Base-by-base conservation (phyloP, 495 filamentous ascomycete species). In the Entonaema liquescens region DNA sequence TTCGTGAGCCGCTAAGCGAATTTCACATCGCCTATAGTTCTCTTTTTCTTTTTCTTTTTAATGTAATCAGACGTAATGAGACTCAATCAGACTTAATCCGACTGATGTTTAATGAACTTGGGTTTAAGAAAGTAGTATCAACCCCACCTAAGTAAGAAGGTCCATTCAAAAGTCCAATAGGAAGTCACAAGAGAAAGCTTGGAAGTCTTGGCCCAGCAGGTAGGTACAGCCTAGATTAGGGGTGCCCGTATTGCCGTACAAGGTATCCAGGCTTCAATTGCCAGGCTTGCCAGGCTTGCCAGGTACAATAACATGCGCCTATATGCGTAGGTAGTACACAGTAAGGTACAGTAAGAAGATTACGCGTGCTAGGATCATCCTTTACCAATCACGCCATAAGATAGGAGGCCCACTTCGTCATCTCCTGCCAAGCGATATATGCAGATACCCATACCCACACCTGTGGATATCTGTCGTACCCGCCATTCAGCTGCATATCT, bases 21-120 rank as follows among this genome's bases (percentile, higher is more conserved):
- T 38, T 38, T 36, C 17, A 6, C 13, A 53, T 53, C 1, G 12
- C 49, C 5, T 29, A 53, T 29, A 21, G 23, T 17, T 25, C 6
- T 28, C 15, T 44, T 23, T 47, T 9, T 47, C 17, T 44, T 11
- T 47, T 23, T 47, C 9, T 47, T 47, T 19, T 47, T 47, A 47
- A 23, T 21, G 42, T 23, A 9, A 5, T 33, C 11, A n/a, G n/a
- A n/a, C 31, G 31, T 33, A 33, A 2, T 33, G 5, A 33, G 5
- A 33, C 31, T 33, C 23, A 47, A 47, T 47, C 17, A 47, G 17
- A 44, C 17, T 44, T 21, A 44, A 44, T 44, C 40, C n/a, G 40
- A 47, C 42, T 47, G 42, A 47, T 47, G 17, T 47, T 23, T 23
- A 47, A 47, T 47, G 42, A 47, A 47, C 49, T 52, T 52, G 23